Evolutionary conservation across 441 rosid genomes (phyloP).

Genomic region (Populus hybrid): DNA sequence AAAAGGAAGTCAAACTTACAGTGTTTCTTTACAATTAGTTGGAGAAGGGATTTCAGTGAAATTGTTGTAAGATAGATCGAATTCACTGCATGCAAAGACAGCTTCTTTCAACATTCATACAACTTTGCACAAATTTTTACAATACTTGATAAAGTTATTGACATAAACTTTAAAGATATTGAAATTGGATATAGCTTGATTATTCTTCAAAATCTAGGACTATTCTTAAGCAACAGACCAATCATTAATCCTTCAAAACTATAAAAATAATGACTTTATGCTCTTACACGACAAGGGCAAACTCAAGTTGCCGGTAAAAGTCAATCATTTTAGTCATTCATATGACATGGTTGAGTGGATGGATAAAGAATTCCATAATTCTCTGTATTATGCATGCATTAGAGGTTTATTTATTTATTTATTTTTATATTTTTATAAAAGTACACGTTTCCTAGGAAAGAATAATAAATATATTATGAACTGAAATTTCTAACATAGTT

Average conservation of each 20-base stretch:
- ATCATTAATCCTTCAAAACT: neutral
- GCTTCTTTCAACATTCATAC: neutral
- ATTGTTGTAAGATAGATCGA: conserved; percentile 40
- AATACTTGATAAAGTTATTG: neutral
- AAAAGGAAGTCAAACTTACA: conserved; percentile 18
- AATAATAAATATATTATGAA: neutral
- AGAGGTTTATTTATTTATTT: neutral
- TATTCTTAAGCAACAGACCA: neutral
- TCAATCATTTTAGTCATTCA: neutral
- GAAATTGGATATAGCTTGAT: neutral
- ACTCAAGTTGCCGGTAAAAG: neutral
- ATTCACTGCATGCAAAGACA: conserved; percentile 17
- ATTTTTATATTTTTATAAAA: neutral
- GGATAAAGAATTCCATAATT: neutral
- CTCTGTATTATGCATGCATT: neutral
- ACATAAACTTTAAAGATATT: neutral
- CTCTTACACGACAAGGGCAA: neutral
- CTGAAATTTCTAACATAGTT: neutral
- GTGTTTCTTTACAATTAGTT: conserved; percentile 20
- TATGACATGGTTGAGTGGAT: neutral
- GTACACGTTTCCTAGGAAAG: neutral
- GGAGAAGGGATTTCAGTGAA: conserved; percentile 17
- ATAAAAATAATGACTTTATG: neutral
- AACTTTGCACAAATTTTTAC: neutral
- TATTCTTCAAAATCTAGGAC: neutral